Conservation (phyloP, 345 rosid species). For the Salix brachista region DNA sequence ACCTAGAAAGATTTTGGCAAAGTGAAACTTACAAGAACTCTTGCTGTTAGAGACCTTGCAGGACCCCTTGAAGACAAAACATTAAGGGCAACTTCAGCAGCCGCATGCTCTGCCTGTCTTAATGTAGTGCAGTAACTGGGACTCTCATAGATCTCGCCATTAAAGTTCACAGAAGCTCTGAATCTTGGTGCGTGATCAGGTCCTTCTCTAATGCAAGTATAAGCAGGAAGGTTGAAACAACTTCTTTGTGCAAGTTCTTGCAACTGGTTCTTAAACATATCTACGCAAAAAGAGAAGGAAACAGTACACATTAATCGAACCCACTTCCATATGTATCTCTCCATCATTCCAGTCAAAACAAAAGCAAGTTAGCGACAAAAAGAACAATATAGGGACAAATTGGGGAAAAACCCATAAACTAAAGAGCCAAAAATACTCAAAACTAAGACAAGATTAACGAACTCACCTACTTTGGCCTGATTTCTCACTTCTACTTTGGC, state of each 20-base stretch:
- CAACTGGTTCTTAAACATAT: constrained; percentile 69
- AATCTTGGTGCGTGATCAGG: constrained; percentile 84
- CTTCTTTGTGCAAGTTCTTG: constrained; percentile 81
- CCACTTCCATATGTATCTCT: neutral
- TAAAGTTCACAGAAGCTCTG: constrained; percentile 72
- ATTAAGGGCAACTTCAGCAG: constrained; percentile 67
- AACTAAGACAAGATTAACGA: constrained; percentile 11
- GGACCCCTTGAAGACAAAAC: constrained; percentile 53
- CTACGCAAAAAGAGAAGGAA: constrained; percentile 6
- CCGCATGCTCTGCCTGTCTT: constrained; percentile 74
- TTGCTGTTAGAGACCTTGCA: constrained; percentile 65
- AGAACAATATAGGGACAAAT: neutral
- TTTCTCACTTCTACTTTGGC: constrained; percentile 28
- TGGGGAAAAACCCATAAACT: neutral
- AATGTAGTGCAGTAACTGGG: constrained; percentile 51
- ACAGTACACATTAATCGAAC: neutral
- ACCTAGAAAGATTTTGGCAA: neutral
- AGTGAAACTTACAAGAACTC: constrained; percentile 52
- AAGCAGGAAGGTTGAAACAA: constrained; percentile 71
- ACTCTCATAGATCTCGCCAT: constrained; percentile 66
- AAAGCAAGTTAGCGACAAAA: neutral
- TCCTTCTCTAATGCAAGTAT: constrained; percentile 64
- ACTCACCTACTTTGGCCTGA: constrained; percentile 33
- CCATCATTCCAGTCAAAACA: neutral
- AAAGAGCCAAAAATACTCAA: neutral